Base-by-base conservation (phyloP, 805 yeast genomes). In the Yamadazyma nakazawae region DNA sequence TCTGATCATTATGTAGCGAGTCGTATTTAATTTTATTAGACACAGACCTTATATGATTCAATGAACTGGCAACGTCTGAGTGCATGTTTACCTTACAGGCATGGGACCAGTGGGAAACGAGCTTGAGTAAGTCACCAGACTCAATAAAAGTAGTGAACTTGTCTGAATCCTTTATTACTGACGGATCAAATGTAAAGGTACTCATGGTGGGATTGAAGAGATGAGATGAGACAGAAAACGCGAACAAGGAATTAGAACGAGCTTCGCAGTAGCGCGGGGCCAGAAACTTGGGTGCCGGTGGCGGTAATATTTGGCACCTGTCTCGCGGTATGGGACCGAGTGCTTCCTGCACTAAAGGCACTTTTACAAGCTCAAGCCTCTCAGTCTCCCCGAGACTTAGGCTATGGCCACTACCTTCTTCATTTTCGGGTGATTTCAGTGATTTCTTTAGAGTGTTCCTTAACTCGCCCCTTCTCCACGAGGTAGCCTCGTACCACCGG, bases 81-180 rank as follows among this genome's bases (percentile, higher is more conserved):
- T 45, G 47, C 7, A 26, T 45, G 30, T 45, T 45, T 5, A 26
- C 30, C 28, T 45, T 45, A 45, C 43, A 45, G 2, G 28, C 31
- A 17, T 45, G 37, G 13, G 26, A 16, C 47, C 47, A 45, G 6
- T 30, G 31, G 5, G n/a, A 10, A 6, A 45, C 14, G n/a, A 45
- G 47, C 26, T 39, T 45, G 3, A 17, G 13, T 5, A 38, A 13
- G 9, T 37, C 47, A 16, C 28, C 47, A 1, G 47, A 43, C 34
- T 43, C 38, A 2, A 28, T 24, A 26, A 32, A 37, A 5, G 14
- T 13, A 7, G 14, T 17, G 34, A 43, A 43, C 13, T 16, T 17
- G 10, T 43, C 47, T 2, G 47, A 21, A 18, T 43, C 31, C 34
- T 36, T 17, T 17, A 43, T 13, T 21, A 43, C 14, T 13, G 31